Evolutionary conservation across 768 basidiomycete species (phyloP).

Genomic region (Boletus coccyginus): DNA sequence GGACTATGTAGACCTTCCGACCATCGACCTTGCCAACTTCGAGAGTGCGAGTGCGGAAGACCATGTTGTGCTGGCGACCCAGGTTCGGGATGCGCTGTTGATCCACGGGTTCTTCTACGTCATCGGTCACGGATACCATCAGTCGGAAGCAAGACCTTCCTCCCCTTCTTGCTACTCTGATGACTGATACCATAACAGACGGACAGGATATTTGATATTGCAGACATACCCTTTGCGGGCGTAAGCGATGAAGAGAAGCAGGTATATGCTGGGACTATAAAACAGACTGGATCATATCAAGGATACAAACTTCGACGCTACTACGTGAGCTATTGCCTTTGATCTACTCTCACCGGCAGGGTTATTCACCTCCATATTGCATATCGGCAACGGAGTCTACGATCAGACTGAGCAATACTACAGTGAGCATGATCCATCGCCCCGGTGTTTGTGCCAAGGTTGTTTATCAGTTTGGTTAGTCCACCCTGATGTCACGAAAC

Average conservation of each 20-base stretch:
- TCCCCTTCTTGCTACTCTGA: constrained; percentile 4
- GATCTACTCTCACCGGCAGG: neutral
- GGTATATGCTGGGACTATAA: constrained; percentile 38
- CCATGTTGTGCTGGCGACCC: constrained; percentile 35
- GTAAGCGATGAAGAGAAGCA: constrained; percentile 44
- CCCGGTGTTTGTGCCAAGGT: neutral
- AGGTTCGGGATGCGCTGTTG: constrained; percentile 46
- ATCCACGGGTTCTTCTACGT: constrained; percentile 44
- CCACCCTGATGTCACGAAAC: constrained; percentile 46
- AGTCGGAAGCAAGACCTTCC: constrained; percentile 32
- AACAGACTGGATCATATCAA: constrained; percentile 45
- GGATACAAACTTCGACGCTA: constrained; percentile 53
- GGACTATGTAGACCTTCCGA: constrained; percentile 49
- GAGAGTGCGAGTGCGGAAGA: constrained; percentile 37
- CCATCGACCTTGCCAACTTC: constrained; percentile 48
- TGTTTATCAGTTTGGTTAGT: constrained; percentile 32
- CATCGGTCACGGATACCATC: constrained; percentile 38
- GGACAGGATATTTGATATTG: constrained; percentile 47
- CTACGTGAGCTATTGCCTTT: constrained; percentile 35
- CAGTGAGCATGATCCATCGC: constrained; percentile 35
- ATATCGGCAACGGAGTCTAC: constrained; percentile 57
- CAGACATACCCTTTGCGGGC: constrained; percentile 42
- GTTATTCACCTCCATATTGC: constrained; percentile 33
- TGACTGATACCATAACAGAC: constrained; percentile 37
- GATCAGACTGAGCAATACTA: constrained; percentile 70